Evolutionary conservation across 495 filamentous ascomycete genomes (phyloP), one percentile per base, ranked within the genome.

Genomic region (Mytilinidion resinicola): DNA sequence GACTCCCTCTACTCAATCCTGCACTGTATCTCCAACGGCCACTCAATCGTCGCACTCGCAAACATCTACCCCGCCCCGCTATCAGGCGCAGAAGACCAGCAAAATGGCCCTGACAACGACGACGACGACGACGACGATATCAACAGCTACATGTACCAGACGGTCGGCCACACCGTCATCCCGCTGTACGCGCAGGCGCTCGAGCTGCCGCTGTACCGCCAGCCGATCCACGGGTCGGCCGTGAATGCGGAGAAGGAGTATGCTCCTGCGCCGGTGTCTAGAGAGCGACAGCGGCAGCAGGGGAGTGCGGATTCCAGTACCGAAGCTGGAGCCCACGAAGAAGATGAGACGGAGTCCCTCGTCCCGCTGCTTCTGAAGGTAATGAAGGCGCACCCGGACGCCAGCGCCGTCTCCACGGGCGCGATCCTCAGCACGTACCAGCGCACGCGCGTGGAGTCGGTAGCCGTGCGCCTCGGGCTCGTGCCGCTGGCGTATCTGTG

Each of bases 111-210:
- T n/a, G n/a, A 52, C 33, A 30, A 41, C 53, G 30, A 21, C 42
- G 11, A 44, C n/a, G n/a, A n/a, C n/a, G n/a, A n/a, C n/a, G 80
- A 83, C 57, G 76, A 84, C 57, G 90, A 95, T 72, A 80, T 93
- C 62, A 87, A 98, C 73, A 95, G 89, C 78, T 96, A 90, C 83
- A 97, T 98, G 93, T 98, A 96, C 78, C 93, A 98, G 76, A 97
- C 95, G 1, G 88, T 95, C 51, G 93, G 93, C 39, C 91, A 96
- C 73, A 77, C 78, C 52, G 73, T 96, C 17, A 86, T 96, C 49
- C 93, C 92, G 6, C 80, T 95, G 17, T 97, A 96, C 70, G 82
- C 84, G 57, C 64, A 79, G 34, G 89, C 88, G 1, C 83, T 96
- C 3, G 78, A 76, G 1, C 73, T 96, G 34, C 91, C 91, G 9